Evolutionary conservation across 1,284 basidiomycete genomes (phyloP).

Genomic region (Ceratobasidium sp.): DNA sequence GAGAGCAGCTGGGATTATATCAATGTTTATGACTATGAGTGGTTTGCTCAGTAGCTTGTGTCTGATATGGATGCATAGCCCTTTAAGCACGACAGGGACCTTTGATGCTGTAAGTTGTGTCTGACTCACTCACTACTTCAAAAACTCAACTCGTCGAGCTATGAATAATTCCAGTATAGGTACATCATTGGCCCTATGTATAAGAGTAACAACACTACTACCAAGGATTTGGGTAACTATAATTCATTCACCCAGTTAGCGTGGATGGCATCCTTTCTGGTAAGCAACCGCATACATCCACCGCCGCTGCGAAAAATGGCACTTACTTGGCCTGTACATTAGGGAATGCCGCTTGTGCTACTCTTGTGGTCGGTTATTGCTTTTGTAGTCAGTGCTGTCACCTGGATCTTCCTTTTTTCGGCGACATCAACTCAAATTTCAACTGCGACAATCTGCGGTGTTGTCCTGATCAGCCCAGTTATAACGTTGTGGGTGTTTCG

Average conservation of each 20-base stretch:
- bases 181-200: conserved; percentile 17
- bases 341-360: conserved; percentile 37
- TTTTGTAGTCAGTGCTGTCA: conserved; percentile 29
- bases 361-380: conserved; percentile 37
- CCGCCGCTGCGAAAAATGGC: no score
- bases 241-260: conserved; percentile 23
- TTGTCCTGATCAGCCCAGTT: not conserved
- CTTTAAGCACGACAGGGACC: conserved; percentile 11
- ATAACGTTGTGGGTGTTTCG: conserved; percentile 18
- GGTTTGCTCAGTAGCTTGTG: conserved; percentile 25
- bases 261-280: conserved; percentile 25
- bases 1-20: conserved; percentile 34
- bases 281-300: not conserved
- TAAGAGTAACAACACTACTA: not conserved
- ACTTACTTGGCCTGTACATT: not conserved
- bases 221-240: not conserved
- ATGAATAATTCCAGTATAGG: conserved; percentile 4
- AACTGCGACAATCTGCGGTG: not conserved
- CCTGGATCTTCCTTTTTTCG: conserved; percentile 37
- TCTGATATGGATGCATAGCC: conserved; percentile 34
- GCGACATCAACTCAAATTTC: conserved; percentile 8
- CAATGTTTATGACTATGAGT: conserved; percentile 38
- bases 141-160: not conserved
- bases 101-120: conserved; percentile 26
- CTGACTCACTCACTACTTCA: not conserved